Evolutionary conservation across 2,329 filamentous ascomycete species (phyloP).

Genomic region (Fusarium sp.): DNA sequence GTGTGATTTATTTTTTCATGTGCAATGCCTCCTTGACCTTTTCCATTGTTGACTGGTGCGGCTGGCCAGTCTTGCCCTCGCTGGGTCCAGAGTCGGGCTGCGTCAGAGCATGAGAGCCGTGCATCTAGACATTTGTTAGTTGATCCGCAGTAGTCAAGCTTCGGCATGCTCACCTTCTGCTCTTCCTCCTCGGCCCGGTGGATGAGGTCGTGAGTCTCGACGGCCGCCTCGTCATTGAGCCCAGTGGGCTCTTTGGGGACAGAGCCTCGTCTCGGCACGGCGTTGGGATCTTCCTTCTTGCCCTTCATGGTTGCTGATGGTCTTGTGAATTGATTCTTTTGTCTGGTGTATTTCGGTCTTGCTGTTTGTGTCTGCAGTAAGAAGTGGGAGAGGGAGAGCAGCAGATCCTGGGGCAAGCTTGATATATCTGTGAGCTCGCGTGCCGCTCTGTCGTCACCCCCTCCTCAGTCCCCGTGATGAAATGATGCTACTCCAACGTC

Average conservation of each 20-base stretch:
- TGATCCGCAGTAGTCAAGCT: background rate
- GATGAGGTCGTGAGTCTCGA: constrained; percentile 48
- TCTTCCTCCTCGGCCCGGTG: constrained; percentile 48
- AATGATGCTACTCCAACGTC: constrained; percentile 43
- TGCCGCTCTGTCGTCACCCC: constrained; percentile 31
- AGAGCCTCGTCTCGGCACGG: constrained; percentile 7
- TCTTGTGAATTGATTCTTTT: background rate
- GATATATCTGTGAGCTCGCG: constrained; percentile 31
- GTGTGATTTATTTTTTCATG: constrained; percentile 29
- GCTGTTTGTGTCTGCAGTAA: background rate
- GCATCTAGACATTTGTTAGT: constrained; percentile 25
- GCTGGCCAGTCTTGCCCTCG: background rate
- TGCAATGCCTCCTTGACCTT: constrained; percentile 44
- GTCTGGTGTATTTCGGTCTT: background rate
- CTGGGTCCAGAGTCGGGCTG: constrained; percentile 29
- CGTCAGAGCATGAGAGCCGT: constrained; percentile 38
- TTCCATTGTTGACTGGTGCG: constrained; percentile 29
- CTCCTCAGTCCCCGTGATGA: constrained; percentile 9
- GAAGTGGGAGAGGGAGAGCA: too few relatives aligned
- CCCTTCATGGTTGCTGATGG: constrained; percentile 16
- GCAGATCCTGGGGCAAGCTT: background rate
- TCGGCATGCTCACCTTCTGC: constrained; percentile 36
- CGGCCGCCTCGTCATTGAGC: constrained; percentile 45
- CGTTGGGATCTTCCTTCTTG: background rate
- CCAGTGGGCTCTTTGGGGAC: constrained; percentile 33